Percentiles rank a stretch among this genome's conserved stretches.
Evolutionary conservation across 2,329 filamentous ascomycete genomes (phyloP).

Genomic region (Madurella mycetomatis): DNA sequence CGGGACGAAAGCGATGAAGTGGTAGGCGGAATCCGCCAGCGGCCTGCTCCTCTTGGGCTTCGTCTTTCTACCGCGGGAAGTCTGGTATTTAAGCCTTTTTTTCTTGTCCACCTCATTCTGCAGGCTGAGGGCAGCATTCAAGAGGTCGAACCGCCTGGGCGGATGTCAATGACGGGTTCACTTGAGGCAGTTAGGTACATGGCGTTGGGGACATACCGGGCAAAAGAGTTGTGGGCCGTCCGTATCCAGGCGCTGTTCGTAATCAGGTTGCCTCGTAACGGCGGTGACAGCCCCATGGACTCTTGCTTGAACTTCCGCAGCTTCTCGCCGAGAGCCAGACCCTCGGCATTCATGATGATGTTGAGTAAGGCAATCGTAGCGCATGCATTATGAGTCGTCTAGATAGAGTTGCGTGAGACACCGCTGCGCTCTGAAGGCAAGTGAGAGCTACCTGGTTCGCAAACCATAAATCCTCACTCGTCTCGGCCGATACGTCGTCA

Average conservation of each 20-base stretch:
- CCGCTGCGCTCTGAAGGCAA: neutral
- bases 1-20: slow-evolving; percentile 88
- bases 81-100: slow-evolving; percentile 16
- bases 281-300: slow-evolving; percentile 64
- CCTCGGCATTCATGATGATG: slow-evolving; percentile 78
- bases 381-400: slow-evolving; percentile 81
- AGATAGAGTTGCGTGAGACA: slow-evolving; percentile 1
- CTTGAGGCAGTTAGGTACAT: neutral
- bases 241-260: slow-evolving; percentile 73
- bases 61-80: neutral
- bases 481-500: slow-evolving; percentile 48
- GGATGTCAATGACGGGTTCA: neutral
- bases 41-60: slow-evolving; percentile 31
- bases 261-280: slow-evolving; percentile 71
- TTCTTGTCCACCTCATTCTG: slow-evolving; percentile 51
- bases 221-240: slow-evolving; percentile 82
- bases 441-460: slow-evolving; percentile 68
- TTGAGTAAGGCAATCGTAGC: slow-evolving; percentile 91
- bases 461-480: slow-evolving; percentile 73
- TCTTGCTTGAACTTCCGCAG: slow-evolving; percentile 68
- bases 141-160: slow-evolving; percentile 65
- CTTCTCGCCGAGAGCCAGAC: slow-evolving; percentile 63
- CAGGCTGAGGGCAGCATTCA: slow-evolving; percentile 65
- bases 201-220: slow-evolving; percentile 45
- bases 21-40: slow-evolving; percentile 58